phyloP scores from a whole-genome alignment of 1,284 basidiomycete genomes.

The Abortiporus biennis region DNA sequence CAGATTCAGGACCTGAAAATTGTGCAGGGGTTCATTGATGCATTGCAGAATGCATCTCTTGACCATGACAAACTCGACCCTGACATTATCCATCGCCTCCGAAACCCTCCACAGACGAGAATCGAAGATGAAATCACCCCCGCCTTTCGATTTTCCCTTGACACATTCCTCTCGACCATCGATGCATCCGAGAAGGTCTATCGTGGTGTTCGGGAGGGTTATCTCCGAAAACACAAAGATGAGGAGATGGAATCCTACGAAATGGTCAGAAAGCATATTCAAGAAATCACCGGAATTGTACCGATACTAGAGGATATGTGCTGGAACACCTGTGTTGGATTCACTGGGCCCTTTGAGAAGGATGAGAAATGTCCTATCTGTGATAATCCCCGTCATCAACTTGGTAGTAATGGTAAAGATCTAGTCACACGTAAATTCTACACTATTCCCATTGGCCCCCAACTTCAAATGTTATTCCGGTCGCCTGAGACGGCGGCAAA shows the following conservation, averaged over 20 bases:
- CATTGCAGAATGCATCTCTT: not conserved
- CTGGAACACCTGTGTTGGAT: slow-evolving; percentile 27
- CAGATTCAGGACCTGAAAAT: not conserved
- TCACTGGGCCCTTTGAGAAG: slow-evolving; percentile 24
- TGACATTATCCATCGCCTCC: not conserved
- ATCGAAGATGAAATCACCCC: not conserved
- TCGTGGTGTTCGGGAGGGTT: not conserved
- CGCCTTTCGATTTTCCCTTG: not conserved
- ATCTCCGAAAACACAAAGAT: not conserved
- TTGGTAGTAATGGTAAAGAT: not conserved
- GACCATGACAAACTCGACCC: not conserved
- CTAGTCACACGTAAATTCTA: not conserved
- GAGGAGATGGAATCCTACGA: slow-evolving; percentile 17
- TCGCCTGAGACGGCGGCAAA: not conserved
- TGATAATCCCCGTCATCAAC: slow-evolving; percentile 17
- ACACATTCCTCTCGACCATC: not conserved
- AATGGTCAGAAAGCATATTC: slow-evolving; percentile 14
- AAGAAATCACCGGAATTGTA: slow-evolving; percentile 22
- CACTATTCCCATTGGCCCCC: not conserved
- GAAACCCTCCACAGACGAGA: not conserved
- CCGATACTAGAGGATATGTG: slow-evolving; percentile 30
- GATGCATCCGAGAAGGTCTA: not conserved
- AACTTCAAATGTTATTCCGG: not conserved
- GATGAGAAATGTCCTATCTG: slow-evolving; percentile 22
- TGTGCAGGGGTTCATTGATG: not conserved